Percentiles rank a stretch among this genome's conserved stretches.
Evolutionary conservation across 305 asterid species (phyloP).

Genomic region (Solanum hybrid): DNA sequence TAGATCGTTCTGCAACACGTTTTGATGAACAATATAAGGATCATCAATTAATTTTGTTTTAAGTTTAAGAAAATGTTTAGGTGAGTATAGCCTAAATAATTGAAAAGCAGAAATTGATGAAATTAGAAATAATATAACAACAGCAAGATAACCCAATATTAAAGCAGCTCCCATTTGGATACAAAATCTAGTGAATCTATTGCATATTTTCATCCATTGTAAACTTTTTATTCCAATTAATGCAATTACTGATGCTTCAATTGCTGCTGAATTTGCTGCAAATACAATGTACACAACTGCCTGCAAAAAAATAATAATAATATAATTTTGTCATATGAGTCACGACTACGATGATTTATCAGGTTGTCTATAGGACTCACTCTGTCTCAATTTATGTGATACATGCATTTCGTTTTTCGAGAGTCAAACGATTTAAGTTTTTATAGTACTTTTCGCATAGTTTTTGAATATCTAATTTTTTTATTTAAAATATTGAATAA

Average conservation of each 20-base stretch:
- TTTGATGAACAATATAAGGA: neutral
- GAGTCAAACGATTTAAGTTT: too few relatives aligned
- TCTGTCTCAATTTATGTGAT: too few relatives aligned
- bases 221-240: constrained; percentile 39
- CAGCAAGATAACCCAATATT: constrained; percentile 33
- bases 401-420: neutral
- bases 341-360: neutral
- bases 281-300: constrained; percentile 45
- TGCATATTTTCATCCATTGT: constrained; percentile 67
- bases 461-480: too few relatives aligned
- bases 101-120: constrained; percentile 45
- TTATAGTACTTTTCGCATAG: too few relatives aligned
- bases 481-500: too few relatives aligned
- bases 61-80: constrained; percentile 36
- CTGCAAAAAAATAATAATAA: constrained; percentile 13
- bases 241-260: constrained; percentile 41
- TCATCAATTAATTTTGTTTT: constrained; percentile 17
- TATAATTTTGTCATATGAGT: neutral
- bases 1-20: neutral
- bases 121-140: constrained; percentile 23
- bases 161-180: constrained; percentile 45
- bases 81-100: constrained; percentile 53
- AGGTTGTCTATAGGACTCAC: neutral
- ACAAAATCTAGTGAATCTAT: constrained; percentile 51
- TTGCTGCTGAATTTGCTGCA: constrained; percentile 40